These are phyloP conservation scores for Ophiostoma himal-ulmi DNA, from an alignment of 2,329 filamentous ascomycete genomes.

Conservation along the genomic window DNA sequence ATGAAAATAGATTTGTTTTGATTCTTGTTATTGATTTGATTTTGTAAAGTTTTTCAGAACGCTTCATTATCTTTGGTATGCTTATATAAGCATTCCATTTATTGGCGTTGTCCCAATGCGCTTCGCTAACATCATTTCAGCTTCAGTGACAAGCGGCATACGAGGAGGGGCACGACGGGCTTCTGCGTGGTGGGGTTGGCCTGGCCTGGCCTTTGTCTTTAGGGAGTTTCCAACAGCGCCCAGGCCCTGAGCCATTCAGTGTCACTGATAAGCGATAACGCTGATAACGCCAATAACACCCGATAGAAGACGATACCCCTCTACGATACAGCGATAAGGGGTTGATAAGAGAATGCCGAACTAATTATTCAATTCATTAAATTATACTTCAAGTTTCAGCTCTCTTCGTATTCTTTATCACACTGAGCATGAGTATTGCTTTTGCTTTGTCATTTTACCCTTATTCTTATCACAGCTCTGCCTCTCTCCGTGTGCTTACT, in stretches of 20 bases:
- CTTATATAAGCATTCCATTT: background rate
- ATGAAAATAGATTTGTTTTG: background rate
- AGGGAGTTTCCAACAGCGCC: background rate
- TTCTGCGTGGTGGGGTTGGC: constrained; percentile 1
- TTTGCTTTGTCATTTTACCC: background rate
- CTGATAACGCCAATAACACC: background rate
- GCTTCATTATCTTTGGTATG: background rate
- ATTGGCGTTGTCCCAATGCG: constrained; percentile 6
- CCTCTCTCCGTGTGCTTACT: background rate
- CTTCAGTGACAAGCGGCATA: background rate
- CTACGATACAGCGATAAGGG: background rate
- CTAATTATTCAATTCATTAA: background rate
- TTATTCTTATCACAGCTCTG: background rate
- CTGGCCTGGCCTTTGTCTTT: background rate
- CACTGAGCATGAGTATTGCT: background rate
- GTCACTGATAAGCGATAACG: constrained; percentile 3
- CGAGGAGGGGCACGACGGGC: background rate
- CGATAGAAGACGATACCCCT: background rate
- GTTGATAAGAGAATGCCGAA: background rate
- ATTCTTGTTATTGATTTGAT: background rate
- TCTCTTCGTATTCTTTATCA: background rate
- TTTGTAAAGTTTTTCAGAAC: background rate
- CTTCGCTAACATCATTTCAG: constrained; percentile 11
- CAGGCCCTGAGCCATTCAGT: background rate
- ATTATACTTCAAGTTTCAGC: background rate